Base-by-base conservation (phyloP, 1,284 basidiomycete species). In the Limonomyces culmigenus region DNA sequence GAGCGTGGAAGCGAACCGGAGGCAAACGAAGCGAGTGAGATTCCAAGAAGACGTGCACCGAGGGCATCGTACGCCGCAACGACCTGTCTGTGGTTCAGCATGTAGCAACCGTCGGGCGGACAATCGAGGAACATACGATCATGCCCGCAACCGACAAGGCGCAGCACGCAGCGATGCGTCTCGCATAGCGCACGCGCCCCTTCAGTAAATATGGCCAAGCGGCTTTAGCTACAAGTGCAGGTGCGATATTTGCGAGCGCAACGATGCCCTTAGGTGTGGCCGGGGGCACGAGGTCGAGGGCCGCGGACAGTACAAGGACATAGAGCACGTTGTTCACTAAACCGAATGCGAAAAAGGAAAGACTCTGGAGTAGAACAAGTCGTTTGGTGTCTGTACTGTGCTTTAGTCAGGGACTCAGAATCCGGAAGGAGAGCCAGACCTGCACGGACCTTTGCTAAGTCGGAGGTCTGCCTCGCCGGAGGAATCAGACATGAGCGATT, bases 241-340 rank as follows among this genome's bases (percentile, higher is more conserved):
- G 86, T 17, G 79, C 70, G 39, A 92, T 89, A 50, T 93, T 91
- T 59, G 83, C 88, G 53, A 93, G 89, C 1, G 81, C 77, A 34
- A 95, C 87, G 38, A 96, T 74, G n/a, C 91, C 92, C 49, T 86
- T 87, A 0, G 89, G 89, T 0, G 85, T 89, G 3, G 78, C 71
- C 0, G 84, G 72, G 3, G 92, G 87, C 0, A 97, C 88, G 3
- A 98, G 68, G 53, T 98, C 93, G 12, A 96, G 64, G 0, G 93
- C 93, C 3, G 93, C 93, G 1, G 88, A 93, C 17, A 97, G 70
- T 43, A 97, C 96, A 45, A 98, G 85, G 23, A 97, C 92, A 54
- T 97, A 95, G 39, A 89, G 63, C 8, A 91, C 86, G 41, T 73
- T 72, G 42, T 72, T 73, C 38, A 72, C 63, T 11, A 73, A 50